Evolutionary conservation across 805 yeast genomes (phyloP).

Genomic region (Zygosaccharomyces kombuchaensis): DNA sequence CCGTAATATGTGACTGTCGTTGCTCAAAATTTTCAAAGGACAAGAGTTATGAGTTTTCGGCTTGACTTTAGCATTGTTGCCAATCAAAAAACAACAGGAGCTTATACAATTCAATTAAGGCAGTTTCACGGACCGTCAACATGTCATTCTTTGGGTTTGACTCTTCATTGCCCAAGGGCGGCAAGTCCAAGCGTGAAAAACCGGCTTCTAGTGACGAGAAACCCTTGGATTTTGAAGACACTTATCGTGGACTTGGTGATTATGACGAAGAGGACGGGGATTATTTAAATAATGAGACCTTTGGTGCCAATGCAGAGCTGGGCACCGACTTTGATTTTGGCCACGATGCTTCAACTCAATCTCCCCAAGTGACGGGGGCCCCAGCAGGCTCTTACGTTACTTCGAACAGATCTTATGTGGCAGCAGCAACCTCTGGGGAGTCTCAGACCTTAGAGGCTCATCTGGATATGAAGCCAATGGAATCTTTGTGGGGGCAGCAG

Average conservation of each 20-base stretch:
- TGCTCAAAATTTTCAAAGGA: conserved; percentile 7
- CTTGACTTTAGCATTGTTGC: background rate
- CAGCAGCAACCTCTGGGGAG: conserved; percentile 36
- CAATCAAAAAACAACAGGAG: background rate
- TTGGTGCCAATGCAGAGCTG: conserved; percentile 31
- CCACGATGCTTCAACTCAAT: conserved; percentile 14
- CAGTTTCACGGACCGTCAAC: background rate
- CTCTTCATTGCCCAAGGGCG: conserved; percentile 16
- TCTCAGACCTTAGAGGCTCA: conserved; percentile 19
- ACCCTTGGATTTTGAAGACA: conserved; percentile 73
- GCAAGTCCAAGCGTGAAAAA: conserved; percentile 5
- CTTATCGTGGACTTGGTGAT: conserved; percentile 77
- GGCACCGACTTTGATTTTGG: conserved; percentile 38
- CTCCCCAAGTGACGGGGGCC: conserved; percentile 24
- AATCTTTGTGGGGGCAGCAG: conserved; percentile 57
- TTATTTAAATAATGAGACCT: conserved; percentile 34
- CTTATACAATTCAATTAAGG: background rate
- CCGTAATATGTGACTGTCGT: conserved; percentile 3
- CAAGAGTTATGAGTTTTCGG: background rate
- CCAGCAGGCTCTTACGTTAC: conserved; percentile 39
- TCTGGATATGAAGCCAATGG: conserved; percentile 57
- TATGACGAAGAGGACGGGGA: conserved; percentile 70
- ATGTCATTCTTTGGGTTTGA: conserved; percentile 39
- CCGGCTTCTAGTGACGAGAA: conserved; percentile 14
- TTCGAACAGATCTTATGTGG: conserved; percentile 25